A percentile compares a stretch with the other conserved stretches of the same genome.
Conservation (phyloP, 2,329 filamentous ascomycete species). For the Gyromitra esculenta region DNA sequence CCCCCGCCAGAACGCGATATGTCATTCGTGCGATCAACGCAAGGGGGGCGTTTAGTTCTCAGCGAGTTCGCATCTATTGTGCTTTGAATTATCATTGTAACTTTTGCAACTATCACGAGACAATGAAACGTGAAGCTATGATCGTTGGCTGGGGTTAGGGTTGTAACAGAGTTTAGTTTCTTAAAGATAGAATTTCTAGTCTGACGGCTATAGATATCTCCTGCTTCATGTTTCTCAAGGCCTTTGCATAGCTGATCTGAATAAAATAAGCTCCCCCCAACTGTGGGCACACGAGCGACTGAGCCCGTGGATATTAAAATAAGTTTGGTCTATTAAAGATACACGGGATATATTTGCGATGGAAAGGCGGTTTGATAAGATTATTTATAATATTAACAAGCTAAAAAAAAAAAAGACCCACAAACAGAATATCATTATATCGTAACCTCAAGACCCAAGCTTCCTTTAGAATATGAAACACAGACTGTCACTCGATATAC, state of each 20-base stretch:
- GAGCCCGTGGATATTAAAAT: too few species aligned
- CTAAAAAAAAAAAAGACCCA: background rate
- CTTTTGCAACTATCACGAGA: background rate
- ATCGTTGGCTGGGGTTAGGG: background rate
- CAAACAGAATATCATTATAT: background rate
- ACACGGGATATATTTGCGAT: background rate
- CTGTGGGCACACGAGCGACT: background rate
- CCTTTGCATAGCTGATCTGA: background rate
- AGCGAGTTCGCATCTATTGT: background rate
- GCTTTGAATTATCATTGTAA: background rate
- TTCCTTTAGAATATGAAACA: background rate
- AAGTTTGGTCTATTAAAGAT: too few species aligned
- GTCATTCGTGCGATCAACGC: background rate
- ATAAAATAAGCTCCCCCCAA: background rate
- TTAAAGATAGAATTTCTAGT: background rate
- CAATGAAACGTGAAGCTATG: background rate
- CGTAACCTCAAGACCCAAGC: background rate
- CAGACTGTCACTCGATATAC: conserved; percentile 8
- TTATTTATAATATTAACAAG: background rate
- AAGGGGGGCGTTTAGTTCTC: background rate
- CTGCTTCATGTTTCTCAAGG: background rate
- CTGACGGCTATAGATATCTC: too few species aligned
- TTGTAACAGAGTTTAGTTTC: background rate
- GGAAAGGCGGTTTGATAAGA: background rate
- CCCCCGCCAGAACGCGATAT: background rate